phyloP scores from a whole-genome alignment of 345 rosid species.

The Eucalyptus erythrocorys region DNA sequence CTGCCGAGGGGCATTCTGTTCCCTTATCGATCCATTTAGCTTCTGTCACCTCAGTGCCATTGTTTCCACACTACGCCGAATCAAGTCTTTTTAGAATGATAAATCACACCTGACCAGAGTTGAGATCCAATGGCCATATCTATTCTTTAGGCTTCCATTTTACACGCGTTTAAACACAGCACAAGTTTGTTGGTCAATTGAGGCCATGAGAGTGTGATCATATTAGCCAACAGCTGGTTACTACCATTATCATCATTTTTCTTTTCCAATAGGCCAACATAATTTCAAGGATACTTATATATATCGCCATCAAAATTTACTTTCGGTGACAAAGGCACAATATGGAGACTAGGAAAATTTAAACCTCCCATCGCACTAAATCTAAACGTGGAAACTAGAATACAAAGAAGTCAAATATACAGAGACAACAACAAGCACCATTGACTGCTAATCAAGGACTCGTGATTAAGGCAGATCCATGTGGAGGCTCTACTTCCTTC shows the following conservation, averaged over 20 bases:
- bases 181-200: neutral
- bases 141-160: neutral
- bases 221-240: neutral
- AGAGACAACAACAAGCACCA: neutral
- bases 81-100: neutral
- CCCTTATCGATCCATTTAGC: neutral
- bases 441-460: neutral
- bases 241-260: neutral
- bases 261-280: neutral
- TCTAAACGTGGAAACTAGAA: neutral
- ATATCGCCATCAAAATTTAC: neutral
- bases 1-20: neutral
- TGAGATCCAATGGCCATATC: neutral
- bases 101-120: neutral
- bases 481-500: neutral
- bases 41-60: neutral
- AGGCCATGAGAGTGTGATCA: neutral
- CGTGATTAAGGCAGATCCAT: neutral
- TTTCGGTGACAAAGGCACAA: neutral
- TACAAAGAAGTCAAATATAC: neutral
- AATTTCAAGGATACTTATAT: too few relatives aligned
- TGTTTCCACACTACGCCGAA: neutral
- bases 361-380: neutral
- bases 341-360: neutral
- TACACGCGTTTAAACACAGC: neutral